Base-by-base conservation (phyloP, 2,329 filamentous ascomycete genomes). In the Curvularia lunata region DNA sequence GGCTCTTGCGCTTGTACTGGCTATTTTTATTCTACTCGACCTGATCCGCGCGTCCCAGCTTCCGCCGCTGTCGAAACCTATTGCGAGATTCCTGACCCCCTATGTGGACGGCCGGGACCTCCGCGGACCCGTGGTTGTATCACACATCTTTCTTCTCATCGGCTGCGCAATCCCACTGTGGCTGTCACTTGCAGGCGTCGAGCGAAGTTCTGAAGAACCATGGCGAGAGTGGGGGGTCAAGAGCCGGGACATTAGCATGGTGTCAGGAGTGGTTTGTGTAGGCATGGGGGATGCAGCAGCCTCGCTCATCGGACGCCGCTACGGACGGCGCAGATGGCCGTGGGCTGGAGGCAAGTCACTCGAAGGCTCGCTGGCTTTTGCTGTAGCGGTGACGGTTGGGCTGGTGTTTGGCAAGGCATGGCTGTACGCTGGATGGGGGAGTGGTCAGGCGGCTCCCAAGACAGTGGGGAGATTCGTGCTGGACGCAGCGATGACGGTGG, bases 341-440 rank as follows among this genome's bases (percentile, higher is more conserved):
- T 99, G 95, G 95, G 91, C 92, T 13, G 95, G 95, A 4, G 94
- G 93, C 13, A 99, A 99, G 83, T 97, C 92, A 62, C 82, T 99
- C 1, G 94, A 99, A 77, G 95, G 95, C 13, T 87, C 84, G 54
- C 63, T 88, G 6, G 95, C 95, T 0, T 98, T 99, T 77, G 89
- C 88, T 1, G 77, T 81, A 4, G 93, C 92, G 3, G 95, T 98
- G 4, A 90, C 89, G 50, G 63, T 84, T 4, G 95, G 94, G 0
- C 82, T 98, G 45, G 77, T 89, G 42, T 80, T 84, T 5, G 89
- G 89, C 3, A 89, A 88, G 67, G 71, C 81, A 16, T 98, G 93
- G 92, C 80, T 97, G 62, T 81, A 83, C 40, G 59, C 91, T 23
- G 94, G 94, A 5, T 97, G 94, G 85, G 73, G 75, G 4, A 71